Percentiles rank a stretch among this genome's conserved stretches.
Evolutionary conservation across 2,329 filamentous ascomycete species (phyloP).

Genomic region (Fusarium poae): DNA sequence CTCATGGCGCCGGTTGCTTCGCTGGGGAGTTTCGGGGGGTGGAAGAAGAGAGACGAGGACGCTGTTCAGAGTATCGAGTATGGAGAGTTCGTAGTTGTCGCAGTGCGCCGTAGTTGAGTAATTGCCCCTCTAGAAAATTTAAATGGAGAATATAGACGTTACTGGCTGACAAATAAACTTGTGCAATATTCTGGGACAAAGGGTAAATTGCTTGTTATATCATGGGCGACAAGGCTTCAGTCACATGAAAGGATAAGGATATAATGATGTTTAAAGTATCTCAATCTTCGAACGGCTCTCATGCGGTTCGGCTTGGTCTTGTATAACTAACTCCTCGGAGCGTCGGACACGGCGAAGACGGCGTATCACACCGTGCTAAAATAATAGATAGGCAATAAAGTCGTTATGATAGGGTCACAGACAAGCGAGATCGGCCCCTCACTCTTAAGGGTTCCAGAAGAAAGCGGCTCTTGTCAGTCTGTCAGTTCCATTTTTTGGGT

Average conservation of each 20-base stretch:
- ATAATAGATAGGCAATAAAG: conserved; percentile 49
- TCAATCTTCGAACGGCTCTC: conserved; percentile 5
- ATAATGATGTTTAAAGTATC: conserved; percentile 11
- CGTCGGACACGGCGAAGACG: conserved; percentile 28
- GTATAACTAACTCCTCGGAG: conserved; percentile 47
- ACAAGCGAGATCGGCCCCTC: conserved; percentile 12
- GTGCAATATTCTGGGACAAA: conserved; percentile 17
- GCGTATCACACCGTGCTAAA: conserved; percentile 28
- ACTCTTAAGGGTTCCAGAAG: background rate
- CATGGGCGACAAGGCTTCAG: background rate
- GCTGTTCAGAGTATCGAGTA: conserved; percentile 9
- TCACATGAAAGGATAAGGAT: conserved; percentile 15
- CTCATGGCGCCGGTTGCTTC: conserved; percentile 74
- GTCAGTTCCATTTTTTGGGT: conserved; percentile 18
- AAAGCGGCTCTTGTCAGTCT: conserved; percentile 15
- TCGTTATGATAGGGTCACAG: conserved; percentile 38
- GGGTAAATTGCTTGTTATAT: background rate
- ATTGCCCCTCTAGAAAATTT: conserved; percentile 27
- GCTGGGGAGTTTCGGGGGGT: background rate
- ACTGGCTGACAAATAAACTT: conserved; percentile 46
- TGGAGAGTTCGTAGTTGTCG: conserved; percentile 15
- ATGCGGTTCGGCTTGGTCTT: conserved; percentile 18
- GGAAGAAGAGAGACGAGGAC: background rate
- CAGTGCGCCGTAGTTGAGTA: conserved; percentile 13
- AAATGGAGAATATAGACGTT: conserved; percentile 16